A percentile compares a stretch with the other conserved stretches of the same genome.
Conservation (phyloP, 768 basidiomycete genomes). For the Agrocybe pediades region DNA sequence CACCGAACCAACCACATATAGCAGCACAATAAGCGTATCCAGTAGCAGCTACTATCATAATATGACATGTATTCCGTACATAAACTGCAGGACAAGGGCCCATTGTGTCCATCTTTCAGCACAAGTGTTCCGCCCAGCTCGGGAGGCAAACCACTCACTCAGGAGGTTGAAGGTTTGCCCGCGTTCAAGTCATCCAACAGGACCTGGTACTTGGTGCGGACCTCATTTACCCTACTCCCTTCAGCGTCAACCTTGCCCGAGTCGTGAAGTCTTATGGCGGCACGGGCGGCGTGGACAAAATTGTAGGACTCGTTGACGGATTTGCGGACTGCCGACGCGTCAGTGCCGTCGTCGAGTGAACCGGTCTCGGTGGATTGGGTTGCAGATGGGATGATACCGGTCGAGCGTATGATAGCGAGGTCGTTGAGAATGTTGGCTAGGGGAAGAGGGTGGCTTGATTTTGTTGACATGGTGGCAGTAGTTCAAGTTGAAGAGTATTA, state of each 20-base stretch:
- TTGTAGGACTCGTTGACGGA: constrained; percentile 57
- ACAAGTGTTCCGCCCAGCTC: too few species aligned
- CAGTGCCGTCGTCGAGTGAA: constrained; percentile 3
- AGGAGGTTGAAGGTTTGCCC: too few species aligned
- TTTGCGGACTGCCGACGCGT: constrained; percentile 28
- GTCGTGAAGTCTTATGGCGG: constrained; percentile 55
- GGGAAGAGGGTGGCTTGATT: constrained; percentile 49
- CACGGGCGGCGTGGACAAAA: constrained; percentile 59
- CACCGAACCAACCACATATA: too few species aligned
- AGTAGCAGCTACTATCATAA: too few species aligned
- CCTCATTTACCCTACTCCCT: constrained; percentile 54
- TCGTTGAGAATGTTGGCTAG: constrained; percentile 67
- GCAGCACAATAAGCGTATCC: too few species aligned
- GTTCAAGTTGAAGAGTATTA: constrained; percentile 10
- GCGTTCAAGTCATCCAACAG: constrained; percentile 37
- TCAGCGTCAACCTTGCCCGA: constrained; percentile 53
- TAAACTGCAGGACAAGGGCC: too few species aligned
- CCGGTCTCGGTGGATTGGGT: constrained; percentile 11
- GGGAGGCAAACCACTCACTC: neutral
- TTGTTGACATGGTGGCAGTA: constrained; percentile 24
- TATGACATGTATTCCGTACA: too few species aligned
- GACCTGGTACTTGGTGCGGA: constrained; percentile 58
- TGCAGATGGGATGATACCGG: constrained; percentile 39
- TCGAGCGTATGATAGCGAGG: constrained; percentile 68
- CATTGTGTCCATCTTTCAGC: too few species aligned